Evolutionary conservation across 1,284 basidiomycete species (phyloP).

Genomic region (Salmacisia buchloeana): DNA sequence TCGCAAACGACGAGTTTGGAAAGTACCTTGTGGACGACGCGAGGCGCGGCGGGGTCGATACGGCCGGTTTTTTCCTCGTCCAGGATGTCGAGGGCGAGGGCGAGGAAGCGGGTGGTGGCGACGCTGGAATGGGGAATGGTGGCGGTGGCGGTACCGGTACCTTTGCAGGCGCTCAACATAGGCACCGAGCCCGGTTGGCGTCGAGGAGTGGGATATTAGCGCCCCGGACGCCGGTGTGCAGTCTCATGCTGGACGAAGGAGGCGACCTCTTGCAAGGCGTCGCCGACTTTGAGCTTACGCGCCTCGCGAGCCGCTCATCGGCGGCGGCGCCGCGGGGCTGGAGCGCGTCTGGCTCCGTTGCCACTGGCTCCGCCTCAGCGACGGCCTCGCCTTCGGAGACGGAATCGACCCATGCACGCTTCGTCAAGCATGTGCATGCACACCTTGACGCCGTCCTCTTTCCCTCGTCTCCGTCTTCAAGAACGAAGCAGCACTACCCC

Average conservation of each 20-base stretch:
- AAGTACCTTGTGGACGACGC: constrained; percentile 62
- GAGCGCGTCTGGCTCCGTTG: neutral
- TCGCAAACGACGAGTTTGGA: constrained; percentile 44
- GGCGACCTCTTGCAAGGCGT: constrained; percentile 76
- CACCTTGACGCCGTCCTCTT: neutral
- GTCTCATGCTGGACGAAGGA: constrained; percentile 67
- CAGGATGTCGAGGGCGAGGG: constrained; percentile 9
- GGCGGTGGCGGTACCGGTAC: no score
- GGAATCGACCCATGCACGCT: no score
- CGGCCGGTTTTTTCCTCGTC: constrained; percentile 65
- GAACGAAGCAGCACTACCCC: neutral
- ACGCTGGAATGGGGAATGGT: no score
- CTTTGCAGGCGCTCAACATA: no score
- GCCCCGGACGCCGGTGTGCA: constrained; percentile 63
- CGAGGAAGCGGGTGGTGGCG: no score
- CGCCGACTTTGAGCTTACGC: constrained; percentile 69
- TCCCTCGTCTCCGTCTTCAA: neutral
- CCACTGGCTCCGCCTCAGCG: neutral
- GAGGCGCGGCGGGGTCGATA: constrained; percentile 65
- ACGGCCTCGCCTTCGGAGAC: no score
- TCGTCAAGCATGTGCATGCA: no score
- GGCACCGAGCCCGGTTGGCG: neutral
- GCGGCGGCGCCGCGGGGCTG: no score
- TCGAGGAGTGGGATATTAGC: neutral
- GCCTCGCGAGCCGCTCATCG: constrained; percentile 13